Base-by-base conservation (phyloP, 108 stramenopile species). In the Skeletonema tropicum region DNA sequence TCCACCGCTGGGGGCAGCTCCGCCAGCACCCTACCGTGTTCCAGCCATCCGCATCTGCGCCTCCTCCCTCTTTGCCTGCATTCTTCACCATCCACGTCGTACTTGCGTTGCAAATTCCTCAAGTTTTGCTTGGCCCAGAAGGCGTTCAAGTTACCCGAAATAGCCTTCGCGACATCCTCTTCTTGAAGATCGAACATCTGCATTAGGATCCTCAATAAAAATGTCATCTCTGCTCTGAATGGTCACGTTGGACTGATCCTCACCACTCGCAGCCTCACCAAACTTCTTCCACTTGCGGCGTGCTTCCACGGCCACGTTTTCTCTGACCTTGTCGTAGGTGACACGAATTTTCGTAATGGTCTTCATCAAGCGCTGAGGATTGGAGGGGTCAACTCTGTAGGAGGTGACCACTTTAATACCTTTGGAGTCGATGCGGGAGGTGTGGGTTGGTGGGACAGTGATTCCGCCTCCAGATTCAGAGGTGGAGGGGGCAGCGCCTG, bases 71-170 rank as follows among this genome's bases (percentile, higher is more conserved):
- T 38, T 79, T 58, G 29, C 49, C 76, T 9, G 66, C 70, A 5
- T 62, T 62, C 88, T 5, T 78, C 87, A 2, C 76, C 85, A 42
- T 85, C 77, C 42, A 96, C 95, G 72, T 94, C 95, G 75, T 96
- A 96, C 78, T 96, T 94, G 48, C 95, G 89, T 68, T 96, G 87
- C 33, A 96, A 70, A 55, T 85, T 89, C 64, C 95, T 85, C 65
- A 88, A 65, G 62, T 94, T 88, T 69, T 94, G 93, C 81, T 94
- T 96, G 68, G 93, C 92, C 93, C 93, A 94, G 66, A 96, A 96
- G 55, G 86, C 92, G 69, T 91, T 94, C 62, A 96, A 77, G 82
- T 96, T 93, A 25, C 89, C 88, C 0, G 90, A 82, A 59, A 94
- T 82, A 21, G 92, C 88, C 75, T 87, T 87, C 42, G 81, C 72